Evolutionary conservation across 331 rosid genomes (phyloP).

Genomic region (Dryas integrifolia): DNA sequence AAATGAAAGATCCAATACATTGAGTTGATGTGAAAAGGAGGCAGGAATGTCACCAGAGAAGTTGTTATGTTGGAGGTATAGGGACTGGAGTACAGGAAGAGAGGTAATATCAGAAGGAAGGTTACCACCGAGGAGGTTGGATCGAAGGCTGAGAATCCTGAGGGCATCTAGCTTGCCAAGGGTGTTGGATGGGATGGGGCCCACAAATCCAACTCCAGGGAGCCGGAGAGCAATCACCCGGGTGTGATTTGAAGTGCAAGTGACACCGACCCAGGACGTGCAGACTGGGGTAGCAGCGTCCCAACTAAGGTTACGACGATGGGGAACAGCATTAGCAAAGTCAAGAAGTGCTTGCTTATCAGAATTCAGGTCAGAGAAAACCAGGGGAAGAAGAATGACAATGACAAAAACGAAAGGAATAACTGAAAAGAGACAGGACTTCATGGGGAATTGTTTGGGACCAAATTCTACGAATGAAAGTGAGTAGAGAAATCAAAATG

Average conservation of each 20-base stretch:
- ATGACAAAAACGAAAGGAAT: conserved; percentile 39
- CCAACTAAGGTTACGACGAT: conserved; percentile 65
- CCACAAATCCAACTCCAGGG: conserved; percentile 92
- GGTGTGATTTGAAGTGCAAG: conserved; percentile 42
- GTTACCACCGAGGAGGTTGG: conserved; percentile 67
- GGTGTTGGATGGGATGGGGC: conserved; percentile 67
- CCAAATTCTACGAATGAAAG: conserved; percentile 28
- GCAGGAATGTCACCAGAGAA: conserved; percentile 77
- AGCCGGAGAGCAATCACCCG: conserved; percentile 65
- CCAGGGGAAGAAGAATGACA: conserved; percentile 44
- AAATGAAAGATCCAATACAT: conserved; percentile 70
- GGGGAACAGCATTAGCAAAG: conserved; percentile 46
- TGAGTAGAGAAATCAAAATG: conserved; percentile 27
- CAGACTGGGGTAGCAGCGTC: conserved; percentile 49
- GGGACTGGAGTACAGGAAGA: conserved; percentile 66
- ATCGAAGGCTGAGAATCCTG: conserved; percentile 66
- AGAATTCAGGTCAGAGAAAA: conserved; percentile 56
- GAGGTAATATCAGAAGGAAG: conserved; percentile 76
- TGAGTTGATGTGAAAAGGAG: conserved; percentile 48
- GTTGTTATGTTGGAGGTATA: conserved; percentile 80
- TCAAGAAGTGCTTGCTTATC: conserved; percentile 72
- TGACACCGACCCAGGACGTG: conserved; percentile 62
- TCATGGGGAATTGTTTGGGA: conserved; percentile 51
- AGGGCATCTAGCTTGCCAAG: conserved; percentile 73
- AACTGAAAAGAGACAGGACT: conserved; percentile 39